Base-by-base conservation (phyloP, 257 asterid genomes). In the Primulina eburnea region DNA sequence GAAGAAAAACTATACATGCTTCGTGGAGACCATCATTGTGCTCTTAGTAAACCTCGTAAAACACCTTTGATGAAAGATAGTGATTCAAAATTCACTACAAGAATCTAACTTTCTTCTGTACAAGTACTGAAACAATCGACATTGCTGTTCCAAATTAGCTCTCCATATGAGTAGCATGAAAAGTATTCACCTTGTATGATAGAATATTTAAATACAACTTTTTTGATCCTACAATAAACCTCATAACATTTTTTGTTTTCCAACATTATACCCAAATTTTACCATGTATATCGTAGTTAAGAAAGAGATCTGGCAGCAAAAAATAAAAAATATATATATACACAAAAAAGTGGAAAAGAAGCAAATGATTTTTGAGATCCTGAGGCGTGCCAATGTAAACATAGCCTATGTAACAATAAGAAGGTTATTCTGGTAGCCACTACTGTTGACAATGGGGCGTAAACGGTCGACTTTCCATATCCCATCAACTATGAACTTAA, bases 401-500 rank as follows among this genome's bases (percentile, higher is more conserved):
- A 43, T 69, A 55, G 63, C n/a, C 71, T 69, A 69, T 2, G 85
- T 62, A 70, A 93, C 77, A 7, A 81, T 79, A 21, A 89, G 82
- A 78, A 87, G 83, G 75, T 93, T 93, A 66, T 93, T 93, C 65
- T 91, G 88, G 52, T 81, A 71, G 7, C 97, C 97, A 26, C 83
- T 79, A 70, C 67, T 82, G 69, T 80, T 65, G 66, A 83, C 81
- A 9, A 78, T 71, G 55, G 96, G 95, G 62, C 90, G 89, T 67
- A 90, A 84, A 32, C 93, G 96, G 78, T 93, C 99, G 30, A 82
- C 72, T 77, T 68, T 85, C 99, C 99, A 93, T 75, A 58, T 28
- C 63, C 99, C 99, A 73, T 93, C 96, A 63, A 93, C 96, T 65
- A 93, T 82, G 52, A 91, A 93, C 81, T 93, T 93, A 71, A 93